A percentile compares a stretch with the other conserved stretches of the same genome.
Evolutionary conservation across 2,329 filamentous ascomycete species (phyloP).

Genomic region (Neurospora crassa): DNA sequence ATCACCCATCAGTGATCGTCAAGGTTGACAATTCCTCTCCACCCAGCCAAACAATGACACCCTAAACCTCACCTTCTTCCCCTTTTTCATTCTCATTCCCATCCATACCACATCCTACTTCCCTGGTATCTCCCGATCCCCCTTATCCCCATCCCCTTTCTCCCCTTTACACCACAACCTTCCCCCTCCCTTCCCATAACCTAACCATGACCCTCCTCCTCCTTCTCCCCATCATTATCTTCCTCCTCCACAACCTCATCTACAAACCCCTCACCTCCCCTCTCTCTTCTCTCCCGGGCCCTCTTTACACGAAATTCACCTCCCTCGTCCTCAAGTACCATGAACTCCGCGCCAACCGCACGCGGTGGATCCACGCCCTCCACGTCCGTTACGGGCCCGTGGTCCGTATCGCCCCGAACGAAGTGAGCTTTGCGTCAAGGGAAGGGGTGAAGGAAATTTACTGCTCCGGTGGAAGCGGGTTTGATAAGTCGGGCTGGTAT

Average conservation of each 20-base stretch:
- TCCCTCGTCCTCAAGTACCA: conserved; percentile 44
- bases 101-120: not conserved
- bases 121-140: too few relatives aligned
- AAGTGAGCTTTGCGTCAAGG: conserved; percentile 48
- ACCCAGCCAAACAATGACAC: not conserved
- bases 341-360: conserved; percentile 43
- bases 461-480: conserved; percentile 50
- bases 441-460: conserved; percentile 55
- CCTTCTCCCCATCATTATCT: conserved; percentile 5
- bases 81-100: not conserved
- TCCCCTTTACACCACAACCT: not conserved
- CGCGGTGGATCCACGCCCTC: conserved; percentile 44
- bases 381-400: conserved; percentile 47
- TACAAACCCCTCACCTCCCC: conserved; percentile 22
- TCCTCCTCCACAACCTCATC: conserved; percentile 9
- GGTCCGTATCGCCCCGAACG: conserved; percentile 47
- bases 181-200: not conserved
- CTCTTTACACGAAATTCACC: conserved; percentile 37
- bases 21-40: not conserved
- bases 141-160: not conserved
- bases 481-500: conserved; percentile 55
- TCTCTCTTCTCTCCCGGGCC: conserved; percentile 37
- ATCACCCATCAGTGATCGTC: not conserved
- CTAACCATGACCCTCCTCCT: conserved; percentile 12
- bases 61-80: not conserved